Conservation (phyloP, 225 moss, liverwort and hornwort species). For the Pleurozium schreberi region DNA sequence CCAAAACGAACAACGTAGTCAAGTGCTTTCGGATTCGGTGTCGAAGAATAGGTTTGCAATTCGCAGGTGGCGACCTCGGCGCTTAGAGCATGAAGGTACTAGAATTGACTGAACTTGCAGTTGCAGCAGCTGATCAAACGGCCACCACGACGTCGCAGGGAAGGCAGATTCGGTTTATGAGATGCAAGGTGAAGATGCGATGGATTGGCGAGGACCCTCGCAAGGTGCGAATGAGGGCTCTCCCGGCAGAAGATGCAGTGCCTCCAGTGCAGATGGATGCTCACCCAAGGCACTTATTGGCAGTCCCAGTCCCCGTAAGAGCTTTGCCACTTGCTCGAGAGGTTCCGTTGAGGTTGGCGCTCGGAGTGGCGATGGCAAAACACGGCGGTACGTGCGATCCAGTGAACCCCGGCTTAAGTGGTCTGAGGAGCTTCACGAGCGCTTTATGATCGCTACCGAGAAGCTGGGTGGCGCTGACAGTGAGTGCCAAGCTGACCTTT, state of each 20-base stretch:
- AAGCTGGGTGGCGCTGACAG: conserved; percentile 59
- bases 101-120: not conserved
- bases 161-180: not conserved
- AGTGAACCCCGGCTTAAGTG: conserved; percentile 51
- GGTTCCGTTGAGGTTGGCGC: not conserved
- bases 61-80: not conserved
- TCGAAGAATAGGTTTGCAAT: not conserved
- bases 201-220: not conserved
- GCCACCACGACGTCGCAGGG: conserved; percentile 1
- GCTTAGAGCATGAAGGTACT: conserved; percentile 15
- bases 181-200: conserved; percentile 34
- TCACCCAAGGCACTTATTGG: not conserved
- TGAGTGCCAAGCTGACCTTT: conserved; percentile 2
- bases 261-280: conserved; percentile 5
- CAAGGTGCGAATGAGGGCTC: not conserved
- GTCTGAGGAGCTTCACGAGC: conserved; percentile 46
- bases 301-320: conserved; percentile 15
- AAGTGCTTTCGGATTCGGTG: not conserved
- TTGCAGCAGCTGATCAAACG: not conserved
- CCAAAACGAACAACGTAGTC: not conserved
- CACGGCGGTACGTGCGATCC: conserved; percentile 47
- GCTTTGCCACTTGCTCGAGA: not conserved
- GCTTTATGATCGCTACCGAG: conserved; percentile 40
- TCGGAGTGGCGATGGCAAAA: conserved; percentile 32
- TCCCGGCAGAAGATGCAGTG: not conserved